Evolutionary conservation across 2,329 filamentous ascomycete species (phyloP).

Genomic region (Fusarium papillatum): DNA sequence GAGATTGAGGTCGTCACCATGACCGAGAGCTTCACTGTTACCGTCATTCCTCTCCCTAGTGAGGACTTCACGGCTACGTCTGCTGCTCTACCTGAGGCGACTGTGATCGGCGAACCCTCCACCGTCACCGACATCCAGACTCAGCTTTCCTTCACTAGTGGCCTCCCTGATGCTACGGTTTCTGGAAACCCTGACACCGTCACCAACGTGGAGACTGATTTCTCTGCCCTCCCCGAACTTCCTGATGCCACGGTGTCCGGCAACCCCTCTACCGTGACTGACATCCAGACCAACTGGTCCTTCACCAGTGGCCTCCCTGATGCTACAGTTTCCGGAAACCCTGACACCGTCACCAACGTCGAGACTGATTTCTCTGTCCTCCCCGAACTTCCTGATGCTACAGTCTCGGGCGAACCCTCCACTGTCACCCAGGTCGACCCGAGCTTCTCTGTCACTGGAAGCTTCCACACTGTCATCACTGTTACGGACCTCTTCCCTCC

Average conservation of each 20-base stretch:
- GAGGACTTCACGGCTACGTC: constrained; percentile 26
- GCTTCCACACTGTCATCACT: constrained; percentile 43
- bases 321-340: constrained; percentile 41
- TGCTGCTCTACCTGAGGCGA: constrained; percentile 37
- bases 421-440: constrained; percentile 46
- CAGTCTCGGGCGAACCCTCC: constrained; percentile 42
- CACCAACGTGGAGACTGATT: constrained; percentile 38
- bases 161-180: constrained; percentile 49
- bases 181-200: constrained; percentile 49
- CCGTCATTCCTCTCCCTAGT: constrained; percentile 40
- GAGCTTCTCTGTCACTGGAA: constrained; percentile 32
- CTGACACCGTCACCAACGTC: constrained; percentile 46
- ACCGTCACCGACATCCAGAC: constrained; percentile 50
- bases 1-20: constrained; percentile 38
- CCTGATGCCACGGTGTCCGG: constrained; percentile 42
- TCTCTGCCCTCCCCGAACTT: constrained; percentile 32
- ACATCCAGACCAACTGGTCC: constrained; percentile 43
- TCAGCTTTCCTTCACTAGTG: constrained; percentile 44
- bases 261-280: constrained; percentile 46
- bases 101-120: constrained; percentile 45
- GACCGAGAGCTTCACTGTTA: constrained; percentile 46
- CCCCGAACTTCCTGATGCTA: constrained; percentile 34
- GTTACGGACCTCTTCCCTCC: constrained; percentile 48
- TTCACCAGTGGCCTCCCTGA: constrained; percentile 44
- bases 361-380: constrained; percentile 32